These are phyloP conservation scores for Quercus lobata DNA, from an alignment of 331 rosid genomes.

Conservation along the genomic window DNA sequence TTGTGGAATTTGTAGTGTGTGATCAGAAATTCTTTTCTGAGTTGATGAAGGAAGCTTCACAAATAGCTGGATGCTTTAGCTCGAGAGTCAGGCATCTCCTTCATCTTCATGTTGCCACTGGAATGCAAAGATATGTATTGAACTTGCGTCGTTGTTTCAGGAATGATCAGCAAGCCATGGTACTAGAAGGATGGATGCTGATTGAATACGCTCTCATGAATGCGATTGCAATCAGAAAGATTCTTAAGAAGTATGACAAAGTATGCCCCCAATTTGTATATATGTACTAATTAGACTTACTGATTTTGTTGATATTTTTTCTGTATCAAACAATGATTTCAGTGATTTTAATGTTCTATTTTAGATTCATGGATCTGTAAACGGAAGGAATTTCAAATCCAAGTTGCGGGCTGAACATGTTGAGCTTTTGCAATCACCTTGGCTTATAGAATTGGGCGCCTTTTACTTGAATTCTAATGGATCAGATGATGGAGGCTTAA, in stretches of 20 bases:
- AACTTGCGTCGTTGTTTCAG: conserved; percentile 59
- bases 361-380: conserved; percentile 75
- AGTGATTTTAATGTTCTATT: conserved; percentile 11
- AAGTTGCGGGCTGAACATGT: conserved; percentile 70
- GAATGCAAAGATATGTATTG: conserved; percentile 63
- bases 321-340: neutral
- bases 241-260: conserved; percentile 93
- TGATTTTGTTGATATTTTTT: neutral
- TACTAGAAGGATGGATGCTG: conserved; percentile 64
- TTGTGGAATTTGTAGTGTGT: conserved; percentile 47
- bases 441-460: conserved; percentile 92
- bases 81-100: conserved; percentile 79
- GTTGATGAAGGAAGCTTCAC: conserved; percentile 84
- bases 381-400: conserved; percentile 71
- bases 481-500: conserved; percentile 32
- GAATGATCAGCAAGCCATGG: conserved; percentile 49
- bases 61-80: conserved; percentile 60
- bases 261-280: conserved; percentile 34
- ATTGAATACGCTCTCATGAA: conserved; percentile 84
- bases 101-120: conserved; percentile 66
- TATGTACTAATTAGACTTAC: neutral
- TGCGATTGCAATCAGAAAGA: conserved; percentile 72
- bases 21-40: conserved; percentile 78
- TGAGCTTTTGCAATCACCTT: conserved; percentile 87
- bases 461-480: conserved; percentile 66